A percentile compares a stretch with the other conserved stretches of the same genome.
phyloP scores from a whole-genome alignment of 2,329 filamentous ascomycete species.

The Paecilomyces sp. region DNA sequence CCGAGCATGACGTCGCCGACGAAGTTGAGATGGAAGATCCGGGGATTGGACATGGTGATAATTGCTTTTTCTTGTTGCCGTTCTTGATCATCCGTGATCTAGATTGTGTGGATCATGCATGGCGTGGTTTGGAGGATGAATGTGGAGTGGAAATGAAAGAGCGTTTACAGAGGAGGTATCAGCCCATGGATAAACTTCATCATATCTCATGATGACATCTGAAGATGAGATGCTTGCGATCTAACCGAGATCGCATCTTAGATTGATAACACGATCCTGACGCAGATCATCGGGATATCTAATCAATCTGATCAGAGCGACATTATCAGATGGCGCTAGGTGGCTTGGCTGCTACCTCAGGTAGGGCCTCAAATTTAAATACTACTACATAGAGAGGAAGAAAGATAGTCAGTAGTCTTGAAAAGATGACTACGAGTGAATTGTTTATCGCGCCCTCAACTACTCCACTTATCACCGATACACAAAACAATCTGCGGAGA shows the following conservation, averaged over 20 bases:
- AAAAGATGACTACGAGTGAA: not conserved
- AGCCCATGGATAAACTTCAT: not conserved
- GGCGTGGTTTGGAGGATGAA: not conserved
- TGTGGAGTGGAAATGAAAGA: too few relatives aligned
- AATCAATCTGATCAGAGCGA: not conserved
- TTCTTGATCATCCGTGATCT: not conserved
- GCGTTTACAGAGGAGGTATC: not conserved
- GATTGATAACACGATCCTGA: not conserved
- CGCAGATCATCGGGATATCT: not conserved
- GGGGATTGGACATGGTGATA: not conserved
- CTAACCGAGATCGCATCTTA: not conserved
- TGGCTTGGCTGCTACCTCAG: not conserved
- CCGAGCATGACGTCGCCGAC: constrained; percentile 37
- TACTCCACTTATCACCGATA: not conserved
- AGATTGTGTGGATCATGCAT: not conserved
- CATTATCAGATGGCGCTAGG: not conserved
- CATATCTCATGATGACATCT: not conserved
- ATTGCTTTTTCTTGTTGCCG: not conserved
- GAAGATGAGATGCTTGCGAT: not conserved
- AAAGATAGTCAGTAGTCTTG: not conserved
- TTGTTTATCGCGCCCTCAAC: not conserved
- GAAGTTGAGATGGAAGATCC: constrained; percentile 22
- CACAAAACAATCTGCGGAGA: not conserved
- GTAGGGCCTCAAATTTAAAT: not conserved
- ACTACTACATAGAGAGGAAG: not conserved